Conservation (phyloP, 768 basidiomycete species). For the Lactarius tabidus region DNA sequence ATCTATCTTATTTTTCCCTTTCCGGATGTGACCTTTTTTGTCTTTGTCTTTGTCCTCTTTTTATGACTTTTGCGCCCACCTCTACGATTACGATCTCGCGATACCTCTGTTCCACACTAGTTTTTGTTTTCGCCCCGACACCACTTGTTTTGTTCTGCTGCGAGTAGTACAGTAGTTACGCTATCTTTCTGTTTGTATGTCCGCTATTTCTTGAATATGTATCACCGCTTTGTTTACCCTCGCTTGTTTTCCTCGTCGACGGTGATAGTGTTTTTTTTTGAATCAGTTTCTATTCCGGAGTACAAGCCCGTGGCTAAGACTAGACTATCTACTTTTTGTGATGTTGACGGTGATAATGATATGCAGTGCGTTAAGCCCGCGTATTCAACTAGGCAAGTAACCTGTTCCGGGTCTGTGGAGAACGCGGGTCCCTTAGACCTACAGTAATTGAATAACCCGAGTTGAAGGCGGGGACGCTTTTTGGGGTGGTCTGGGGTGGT, state of each 20-base stretch:
- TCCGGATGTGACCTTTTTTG: conserved; percentile 4
- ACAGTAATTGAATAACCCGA: background rate
- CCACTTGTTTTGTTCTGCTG: background rate
- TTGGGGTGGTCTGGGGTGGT: background rate
- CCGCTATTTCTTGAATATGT: conserved; percentile 8
- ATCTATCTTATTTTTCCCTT: background rate
- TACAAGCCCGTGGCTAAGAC: no score
- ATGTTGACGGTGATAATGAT: no score
- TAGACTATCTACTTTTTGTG: no score
- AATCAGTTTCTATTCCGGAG: no score
- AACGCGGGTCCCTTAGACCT: no score
- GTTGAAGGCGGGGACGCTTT: background rate
- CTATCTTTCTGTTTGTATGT: conserved; percentile 13
- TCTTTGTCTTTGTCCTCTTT: conserved; percentile 3
- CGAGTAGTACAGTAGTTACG: conserved; percentile 7
- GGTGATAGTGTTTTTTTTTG: no score
- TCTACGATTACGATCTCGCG: conserved; percentile 10
- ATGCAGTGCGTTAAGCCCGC: no score
- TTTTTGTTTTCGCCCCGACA: conserved; percentile 15
- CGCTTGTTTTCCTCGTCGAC: no score
- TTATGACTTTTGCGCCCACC: background rate
- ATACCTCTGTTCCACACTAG: conserved; percentile 15
- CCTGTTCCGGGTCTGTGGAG: no score
- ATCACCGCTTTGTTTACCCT: background rate
- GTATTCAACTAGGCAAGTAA: no score